These are phyloP conservation scores for Blastomyces percursus DNA, from an alignment of 2,329 filamentous ascomycete species.

Conservation along the genomic window DNA sequence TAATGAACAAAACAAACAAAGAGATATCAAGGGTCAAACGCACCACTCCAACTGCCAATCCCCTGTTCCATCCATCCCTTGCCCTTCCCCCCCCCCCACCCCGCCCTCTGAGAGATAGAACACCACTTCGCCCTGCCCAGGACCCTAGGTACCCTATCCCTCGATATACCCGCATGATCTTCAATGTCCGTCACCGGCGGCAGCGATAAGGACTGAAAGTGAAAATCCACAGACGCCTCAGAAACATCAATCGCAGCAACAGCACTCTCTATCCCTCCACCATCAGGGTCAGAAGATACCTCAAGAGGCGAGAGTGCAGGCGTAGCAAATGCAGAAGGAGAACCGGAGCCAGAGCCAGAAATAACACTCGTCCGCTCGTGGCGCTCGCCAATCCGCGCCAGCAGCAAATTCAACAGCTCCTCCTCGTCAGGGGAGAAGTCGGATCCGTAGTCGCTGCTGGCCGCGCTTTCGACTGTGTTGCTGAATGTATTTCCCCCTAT, in stretches of 20 bases:
- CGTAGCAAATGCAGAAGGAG: not conserved
- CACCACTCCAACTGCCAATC: constrained; percentile 24
- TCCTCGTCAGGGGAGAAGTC: constrained; percentile 51
- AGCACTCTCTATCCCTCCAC: not conserved
- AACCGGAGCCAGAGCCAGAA: not conserved
- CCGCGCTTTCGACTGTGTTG: not conserved
- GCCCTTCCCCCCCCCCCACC: constrained; percentile 15
- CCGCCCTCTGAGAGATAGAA: constrained; percentile 13
- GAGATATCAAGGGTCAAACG: not conserved
- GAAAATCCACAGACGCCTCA: not conserved
- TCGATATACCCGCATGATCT: constrained; percentile 27
- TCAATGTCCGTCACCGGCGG: constrained; percentile 31
- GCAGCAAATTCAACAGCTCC: constrained; percentile 41
- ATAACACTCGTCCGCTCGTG: not conserved
- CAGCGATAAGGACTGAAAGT: not conserved
- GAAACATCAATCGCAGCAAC: not conserved
- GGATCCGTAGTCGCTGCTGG: constrained; percentile 50
- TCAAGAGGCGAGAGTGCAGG: not conserved
- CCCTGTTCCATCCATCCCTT: constrained; percentile 14
- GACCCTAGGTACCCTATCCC: constrained; percentile 32
- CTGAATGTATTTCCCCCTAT: not conserved
- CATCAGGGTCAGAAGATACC: not conserved
- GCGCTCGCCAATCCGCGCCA: constrained; percentile 36
- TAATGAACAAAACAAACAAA: constrained; percentile 5
- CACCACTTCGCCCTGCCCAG: constrained; percentile 30